phyloP scores from a whole-genome alignment of 768 basidiomycete genomes.

The Kwoniella heveanensis region DNA sequence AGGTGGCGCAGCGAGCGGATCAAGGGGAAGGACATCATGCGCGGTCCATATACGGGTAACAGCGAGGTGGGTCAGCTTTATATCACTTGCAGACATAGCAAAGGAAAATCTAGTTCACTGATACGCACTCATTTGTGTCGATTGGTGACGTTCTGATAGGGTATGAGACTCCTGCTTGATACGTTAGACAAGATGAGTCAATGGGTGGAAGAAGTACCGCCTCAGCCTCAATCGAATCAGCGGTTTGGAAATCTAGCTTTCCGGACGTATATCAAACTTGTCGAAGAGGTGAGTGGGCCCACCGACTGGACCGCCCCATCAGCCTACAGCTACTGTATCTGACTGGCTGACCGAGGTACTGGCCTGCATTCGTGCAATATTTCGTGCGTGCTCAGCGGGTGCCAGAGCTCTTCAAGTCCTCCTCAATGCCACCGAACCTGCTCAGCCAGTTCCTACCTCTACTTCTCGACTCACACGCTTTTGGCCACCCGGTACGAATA shows the following conservation, averaged over 20 bases:
- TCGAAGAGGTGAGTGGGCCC: conserved; percentile 68
- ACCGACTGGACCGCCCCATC: too few species aligned
- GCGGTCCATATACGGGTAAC: conserved; percentile 51
- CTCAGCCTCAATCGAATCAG: conserved; percentile 67
- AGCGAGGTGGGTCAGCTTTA: conserved; percentile 14
- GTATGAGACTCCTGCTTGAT: conserved; percentile 58
- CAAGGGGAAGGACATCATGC: conserved; percentile 65
- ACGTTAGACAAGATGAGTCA: conserved; percentile 68
- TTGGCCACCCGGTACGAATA: conserved; percentile 85
- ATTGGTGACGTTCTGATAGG: conserved; percentile 45
- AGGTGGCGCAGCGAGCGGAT: conserved; percentile 76
- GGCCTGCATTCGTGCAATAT: too few species aligned
- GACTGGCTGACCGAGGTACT: too few species aligned
- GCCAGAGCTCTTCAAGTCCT: conserved; percentile 61
- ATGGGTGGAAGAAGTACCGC: conserved; percentile 83
- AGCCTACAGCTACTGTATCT: too few species aligned
- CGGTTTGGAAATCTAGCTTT: conserved; percentile 92
- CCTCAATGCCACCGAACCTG: conserved; percentile 59
- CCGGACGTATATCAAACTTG: conserved; percentile 74
- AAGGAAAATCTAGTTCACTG: not conserved
- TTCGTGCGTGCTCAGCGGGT: conserved; percentile 56
- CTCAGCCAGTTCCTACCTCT: conserved; percentile 76
- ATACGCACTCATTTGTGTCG: too few species aligned
- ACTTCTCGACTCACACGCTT: conserved; percentile 66
- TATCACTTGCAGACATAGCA: too few species aligned